Conservation (phyloP, 192 early-diverging fungal genomes). For the Dissophora globulifera region DNA sequence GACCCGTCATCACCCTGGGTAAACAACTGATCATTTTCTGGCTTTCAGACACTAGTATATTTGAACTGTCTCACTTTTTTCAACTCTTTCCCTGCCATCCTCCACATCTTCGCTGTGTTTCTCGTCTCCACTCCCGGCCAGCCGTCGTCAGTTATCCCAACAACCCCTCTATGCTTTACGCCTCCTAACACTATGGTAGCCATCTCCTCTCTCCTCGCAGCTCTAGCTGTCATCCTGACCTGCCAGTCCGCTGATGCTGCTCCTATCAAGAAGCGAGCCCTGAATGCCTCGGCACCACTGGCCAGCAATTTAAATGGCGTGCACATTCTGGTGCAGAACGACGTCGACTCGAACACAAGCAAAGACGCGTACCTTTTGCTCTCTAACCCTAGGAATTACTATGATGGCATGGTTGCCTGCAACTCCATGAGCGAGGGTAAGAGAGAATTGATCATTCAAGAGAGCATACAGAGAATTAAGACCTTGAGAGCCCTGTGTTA, state of each 20-base stretch:
- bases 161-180: neutral
- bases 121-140: no score
- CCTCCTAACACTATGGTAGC: neutral
- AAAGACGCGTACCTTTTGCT: constrained; percentile 22
- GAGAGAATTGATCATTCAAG: neutral
- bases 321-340: constrained; percentile 26
- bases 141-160: neutral
- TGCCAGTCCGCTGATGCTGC: constrained; percentile 2
- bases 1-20: no score
- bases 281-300: constrained; percentile 6
- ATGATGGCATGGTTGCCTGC: neutral
- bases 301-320: constrained; percentile 17
- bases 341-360: constrained; percentile 14
- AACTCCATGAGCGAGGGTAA: neutral
- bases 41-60: no score
- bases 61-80: no score
- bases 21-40: no score
- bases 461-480: no score
- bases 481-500: no score
- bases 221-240: neutral
- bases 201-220: neutral
- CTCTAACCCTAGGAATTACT: constrained; percentile 19
- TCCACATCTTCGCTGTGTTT: neutral
- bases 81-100: neutral
- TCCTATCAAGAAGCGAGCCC: constrained; percentile 2